Base-by-base conservation (phyloP, 2,329 filamentous ascomycete genomes). In the Hymenoscyphus occultus region DNA sequence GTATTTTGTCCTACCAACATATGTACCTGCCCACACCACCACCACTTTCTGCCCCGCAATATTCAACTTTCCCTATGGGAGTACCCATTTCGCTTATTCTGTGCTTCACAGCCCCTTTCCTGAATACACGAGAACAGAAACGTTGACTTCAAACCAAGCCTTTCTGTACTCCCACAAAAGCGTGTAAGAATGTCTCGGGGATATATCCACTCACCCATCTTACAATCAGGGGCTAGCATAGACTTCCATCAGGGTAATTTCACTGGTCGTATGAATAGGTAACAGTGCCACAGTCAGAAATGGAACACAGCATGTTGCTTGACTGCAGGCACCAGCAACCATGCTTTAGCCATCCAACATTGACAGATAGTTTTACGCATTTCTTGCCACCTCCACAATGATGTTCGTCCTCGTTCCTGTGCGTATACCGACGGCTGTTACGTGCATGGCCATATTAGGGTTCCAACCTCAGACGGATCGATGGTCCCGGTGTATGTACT, bases 261-360 rank as follows among this genome's bases (percentile, higher is more conserved):
- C 19, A 28, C n/a, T n/a, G 13, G 4, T n/a, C n/a, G 42, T 45
- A n/a, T 5, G 19, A 54, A 54, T 28, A 51, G 45, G 45, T 54
- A 14, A 28, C 19, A 13, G 19, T 54, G 48, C 13, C 12, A 54
- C 48, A 54, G 10, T 28, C 22, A 3, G 12, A 54, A 28, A 54
- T 19, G 19, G 19, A 10, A 54, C 48, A 28, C 48, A 28, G 19
- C 48, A 54, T 35, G 35, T 35, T 35, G 45, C n/a, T 19, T 51
- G 12, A 51, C 45, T 51, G 45, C 45, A 51, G 45, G 45, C 45
- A 51, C 45, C 45, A 28, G 19, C 48, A 22, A 54, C 45, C 48
- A 54, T 54, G 48, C 48, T 54, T 54, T 54, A 19, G 48, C 48
- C 19, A 54, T 54, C 48, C 48, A 54, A 22, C 48, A 54, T 22